These are phyloP conservation scores for Mortierella alpina DNA, from an alignment of 192 early-diverging fungal species.

Conservation along the genomic window DNA sequence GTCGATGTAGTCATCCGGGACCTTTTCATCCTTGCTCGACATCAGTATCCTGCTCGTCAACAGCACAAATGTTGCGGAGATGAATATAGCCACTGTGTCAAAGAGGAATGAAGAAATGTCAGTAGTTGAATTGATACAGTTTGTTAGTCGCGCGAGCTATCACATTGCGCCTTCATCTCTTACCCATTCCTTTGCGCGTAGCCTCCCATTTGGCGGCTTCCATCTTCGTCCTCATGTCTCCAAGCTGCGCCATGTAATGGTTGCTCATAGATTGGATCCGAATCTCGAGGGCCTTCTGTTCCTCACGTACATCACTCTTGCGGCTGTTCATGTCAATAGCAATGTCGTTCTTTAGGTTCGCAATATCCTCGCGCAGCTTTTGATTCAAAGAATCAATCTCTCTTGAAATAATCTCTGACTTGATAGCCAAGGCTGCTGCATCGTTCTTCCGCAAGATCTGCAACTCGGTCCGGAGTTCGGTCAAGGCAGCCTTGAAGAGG, in stretches of 20 bases:
- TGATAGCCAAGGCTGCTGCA: conserved; percentile 77
- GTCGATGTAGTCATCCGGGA: conserved; percentile 49
- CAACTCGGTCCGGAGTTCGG: conserved; percentile 83
- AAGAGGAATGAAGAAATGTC: not conserved
- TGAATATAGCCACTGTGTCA: conserved; percentile 37
- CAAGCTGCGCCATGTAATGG: conserved; percentile 83
- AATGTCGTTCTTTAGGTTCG: conserved; percentile 85
- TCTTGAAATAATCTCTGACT: conserved; percentile 76
- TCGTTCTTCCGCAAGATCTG: conserved; percentile 83
- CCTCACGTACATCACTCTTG: conserved; percentile 83
- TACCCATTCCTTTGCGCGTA: conserved; percentile 79
- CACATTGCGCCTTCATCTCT: conserved; percentile 9
- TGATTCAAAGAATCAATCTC: conserved; percentile 84
- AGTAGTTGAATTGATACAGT: not conserved
- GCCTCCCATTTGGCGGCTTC: conserved; percentile 91
- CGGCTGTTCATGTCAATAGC: conserved; percentile 92
- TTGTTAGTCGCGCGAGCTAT: not conserved
- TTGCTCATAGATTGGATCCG: conserved; percentile 87
- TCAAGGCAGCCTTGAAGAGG: conserved; percentile 83
- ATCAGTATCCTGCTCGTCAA: conserved; percentile 51
- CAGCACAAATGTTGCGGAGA: conserved; percentile 42
- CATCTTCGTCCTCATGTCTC: conserved; percentile 87
- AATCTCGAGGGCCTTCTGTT: conserved; percentile 82
- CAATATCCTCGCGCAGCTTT: conserved; percentile 80
- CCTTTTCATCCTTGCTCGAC: conserved; percentile 33